phyloP scores from a whole-genome alignment of 495 filamentous ascomycete species.

The Jackrogersella minutella region DNA sequence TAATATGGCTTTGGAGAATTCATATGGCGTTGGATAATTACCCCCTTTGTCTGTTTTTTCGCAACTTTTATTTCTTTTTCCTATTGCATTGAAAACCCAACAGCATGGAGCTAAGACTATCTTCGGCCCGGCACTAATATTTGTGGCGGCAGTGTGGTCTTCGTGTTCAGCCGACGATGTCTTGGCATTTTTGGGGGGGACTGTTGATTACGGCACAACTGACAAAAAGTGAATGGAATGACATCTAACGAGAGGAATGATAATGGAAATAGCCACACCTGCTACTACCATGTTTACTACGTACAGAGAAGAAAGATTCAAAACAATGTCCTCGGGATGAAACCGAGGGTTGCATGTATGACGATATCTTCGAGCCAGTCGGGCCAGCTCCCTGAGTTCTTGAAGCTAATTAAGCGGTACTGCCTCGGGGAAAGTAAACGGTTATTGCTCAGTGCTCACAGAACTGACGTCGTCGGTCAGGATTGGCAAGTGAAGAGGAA shows the following conservation, averaged over 20 bases:
- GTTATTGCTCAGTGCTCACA: constrained; percentile 29
- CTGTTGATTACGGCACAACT: constrained; percentile 33
- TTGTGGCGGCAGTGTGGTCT: constrained; percentile 29
- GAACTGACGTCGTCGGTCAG: constrained; percentile 38
- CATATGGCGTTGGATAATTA: constrained; percentile 5
- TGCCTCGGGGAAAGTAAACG: constrained; percentile 31
- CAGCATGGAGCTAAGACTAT: constrained; percentile 7
- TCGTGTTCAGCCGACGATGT: constrained; percentile 36
- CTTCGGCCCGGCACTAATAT: constrained; percentile 35
- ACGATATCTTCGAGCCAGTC: constrained; percentile 43
- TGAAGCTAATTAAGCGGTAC: constrained; percentile 41
- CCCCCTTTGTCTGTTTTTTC: neutral
- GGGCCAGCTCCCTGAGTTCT: constrained; percentile 37
- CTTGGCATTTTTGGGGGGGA: constrained; percentile 30
- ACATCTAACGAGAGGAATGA: constrained; percentile 28
- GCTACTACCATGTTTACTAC: constrained; percentile 22
- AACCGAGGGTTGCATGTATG: constrained; percentile 47
- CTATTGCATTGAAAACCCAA: constrained; percentile 2
- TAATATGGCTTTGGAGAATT: constrained; percentile 11
- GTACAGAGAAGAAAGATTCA: constrained; percentile 31
- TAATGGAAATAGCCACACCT: constrained; percentile 21
- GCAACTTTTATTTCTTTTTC: constrained; percentile 18
- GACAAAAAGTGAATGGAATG: constrained; percentile 27
- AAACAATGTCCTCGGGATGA: constrained; percentile 35
- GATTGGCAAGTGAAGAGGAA: constrained; percentile 26